Percentiles rank a stretch among this genome's conserved stretches.
Conservation (phyloP, 768 basidiomycete genomes). For the Daedaleopsis sinensis region DNA sequence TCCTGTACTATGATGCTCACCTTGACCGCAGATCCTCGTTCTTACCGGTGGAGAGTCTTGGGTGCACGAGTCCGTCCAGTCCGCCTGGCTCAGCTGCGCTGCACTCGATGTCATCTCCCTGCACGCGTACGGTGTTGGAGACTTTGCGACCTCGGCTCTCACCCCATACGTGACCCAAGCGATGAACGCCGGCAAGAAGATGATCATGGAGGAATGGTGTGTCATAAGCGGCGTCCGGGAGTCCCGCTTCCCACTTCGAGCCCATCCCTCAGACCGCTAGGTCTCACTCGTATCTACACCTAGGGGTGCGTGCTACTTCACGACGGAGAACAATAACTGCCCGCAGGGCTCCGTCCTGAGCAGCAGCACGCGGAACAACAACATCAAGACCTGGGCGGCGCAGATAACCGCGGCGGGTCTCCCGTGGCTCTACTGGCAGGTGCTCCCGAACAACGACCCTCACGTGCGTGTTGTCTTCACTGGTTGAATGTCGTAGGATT, state of each 20-base stretch:
- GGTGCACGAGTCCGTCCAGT: conserved; percentile 32
- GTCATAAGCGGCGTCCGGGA: too few relatives aligned
- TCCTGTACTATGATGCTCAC: too few relatives aligned
- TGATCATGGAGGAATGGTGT: conserved; percentile 38
- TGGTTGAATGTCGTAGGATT: neutral
- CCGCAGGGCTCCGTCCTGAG: conserved; percentile 28
- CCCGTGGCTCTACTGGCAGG: conserved; percentile 44
- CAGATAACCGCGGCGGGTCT: conserved; percentile 40
- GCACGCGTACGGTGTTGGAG: conserved; percentile 40
- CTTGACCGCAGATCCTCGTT: conserved; percentile 27
- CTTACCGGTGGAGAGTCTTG: conserved; percentile 35
- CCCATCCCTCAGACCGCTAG: too few relatives aligned
- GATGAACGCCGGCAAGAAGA: conserved; percentile 38
- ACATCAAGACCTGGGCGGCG: conserved; percentile 37
- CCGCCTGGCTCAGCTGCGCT: conserved; percentile 26
- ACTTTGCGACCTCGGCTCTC: conserved; percentile 29
- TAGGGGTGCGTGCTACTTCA: conserved; percentile 34
- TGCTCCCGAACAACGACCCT: conserved; percentile 39
- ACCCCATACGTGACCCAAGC: conserved; percentile 35
- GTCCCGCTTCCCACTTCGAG: too few relatives aligned
- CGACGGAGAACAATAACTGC: conserved; percentile 34
- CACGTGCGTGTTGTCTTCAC: conserved; percentile 27
- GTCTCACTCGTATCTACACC: too few relatives aligned
- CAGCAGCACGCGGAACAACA: conserved; percentile 34
- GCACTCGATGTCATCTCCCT: conserved; percentile 40